Evolutionary conservation across 2,329 filamentous ascomycete species (phyloP), one percentile per base, ranked within the genome.

Genomic region (Fusarium musae): DNA sequence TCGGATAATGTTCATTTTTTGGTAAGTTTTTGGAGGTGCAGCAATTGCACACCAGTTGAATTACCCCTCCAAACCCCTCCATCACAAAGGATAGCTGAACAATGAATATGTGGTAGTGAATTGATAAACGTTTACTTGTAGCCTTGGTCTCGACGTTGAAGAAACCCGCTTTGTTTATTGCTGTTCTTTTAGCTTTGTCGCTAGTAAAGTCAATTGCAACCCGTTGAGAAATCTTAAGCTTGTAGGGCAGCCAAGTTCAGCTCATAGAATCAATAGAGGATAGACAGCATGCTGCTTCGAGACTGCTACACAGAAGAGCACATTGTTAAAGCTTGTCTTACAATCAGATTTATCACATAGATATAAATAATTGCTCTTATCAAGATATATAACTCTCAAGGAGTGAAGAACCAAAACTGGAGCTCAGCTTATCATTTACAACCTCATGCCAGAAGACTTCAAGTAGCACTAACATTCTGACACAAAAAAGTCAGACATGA

Each of bases 11-110:
- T 32, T 28, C 26, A 28, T 32, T 37, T 46, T 46, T 23, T 26
- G n/a, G 6, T 17, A 11, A 17, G 42, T 17, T 26, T 42, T 19
- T 44, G 4, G 42, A 26, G 42, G 26, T 37, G 28, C 23, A 46
- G 44, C 39, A 23, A 19, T 36, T 23, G 19, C 9, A 37, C 21
- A 23, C 30, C 16, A 16, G n/a, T 23, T 39, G 32, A 28, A n/a
- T 49, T 47, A 12, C 60, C 52, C 63, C 60, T 66, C 63, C 42
- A 37, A 23, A 30, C 50, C 63, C 49, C 59, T 65, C 60, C n/a
- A 66, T 59, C 2, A 39, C n/a, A 37, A 21, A 28, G 61, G 39
- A 23, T 16, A 28, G 13, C 16, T 16, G 17, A 40, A 16, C 10
- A 40, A 11, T 23, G 15, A 36, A 36, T 36, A 17, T 4, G 36